Evolutionary conservation across 148 eudicot species (phyloP), one percentile per base, ranked within the genome.

Genomic region (Amaranthus cruentus): DNA sequence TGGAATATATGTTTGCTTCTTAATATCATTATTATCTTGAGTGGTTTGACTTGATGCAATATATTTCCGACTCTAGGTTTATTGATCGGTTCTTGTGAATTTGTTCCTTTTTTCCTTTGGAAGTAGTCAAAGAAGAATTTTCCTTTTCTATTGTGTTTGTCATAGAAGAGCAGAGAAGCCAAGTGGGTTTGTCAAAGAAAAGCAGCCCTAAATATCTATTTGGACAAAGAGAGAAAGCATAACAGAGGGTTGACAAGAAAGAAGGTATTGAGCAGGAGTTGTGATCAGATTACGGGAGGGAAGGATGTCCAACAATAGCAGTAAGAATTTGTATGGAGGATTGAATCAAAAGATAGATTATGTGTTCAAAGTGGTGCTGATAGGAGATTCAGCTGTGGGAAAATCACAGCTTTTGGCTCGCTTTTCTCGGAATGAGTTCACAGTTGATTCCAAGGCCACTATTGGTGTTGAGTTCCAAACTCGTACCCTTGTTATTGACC

Each of bases 381-480:
- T 75, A 44, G 83, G 79, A 49, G 80, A 77, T 71, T 77, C 80
- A 7, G 80, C 80, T 4, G 80, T 77, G 5, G 80, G 80, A 2
- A 77, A 80, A 72, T 80, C 83, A 2, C 83, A 80, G 61, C 69
- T 80, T 10, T 47, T 80, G 54, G 83, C 83, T 15, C 60, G 83
- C 11, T 80, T 80, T 61, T 66, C 83, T 9, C 66, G 83, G 13
- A 76, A 80, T 51, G 80, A 80, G 48, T 80, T 80, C 63, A 80
- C 74, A 44, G 49, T 76, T 7, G 83, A 80, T 47, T 76, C 79
- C 7, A 76, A 80, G 47, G 80, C 80, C 5, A 77, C 80, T 10
- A 77, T 77, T 12, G 80, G 80, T 5, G 80, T 77, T 3, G 80
- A 77, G 54, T 77, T 77, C 50, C 80, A 77, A 70, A 77, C 80